Conservation (phyloP, 2,329 filamentous ascomycete species). For the Pseudogymnoascus sp. region DNA sequence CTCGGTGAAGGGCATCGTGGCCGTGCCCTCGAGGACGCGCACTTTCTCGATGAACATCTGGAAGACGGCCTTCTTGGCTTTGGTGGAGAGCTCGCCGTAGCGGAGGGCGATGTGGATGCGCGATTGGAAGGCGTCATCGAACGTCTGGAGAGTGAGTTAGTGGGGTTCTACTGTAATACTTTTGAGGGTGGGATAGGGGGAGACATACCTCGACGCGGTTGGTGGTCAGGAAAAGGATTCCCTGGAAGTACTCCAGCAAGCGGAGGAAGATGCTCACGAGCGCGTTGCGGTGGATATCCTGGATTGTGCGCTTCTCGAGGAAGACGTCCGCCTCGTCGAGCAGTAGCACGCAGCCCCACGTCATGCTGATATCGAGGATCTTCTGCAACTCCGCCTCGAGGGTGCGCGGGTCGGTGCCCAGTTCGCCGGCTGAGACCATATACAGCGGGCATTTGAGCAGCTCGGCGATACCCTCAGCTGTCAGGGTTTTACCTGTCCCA, state of each 20-base stretch:
- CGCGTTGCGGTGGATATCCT: constrained; percentile 78
- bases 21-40: constrained; percentile 53
- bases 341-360: constrained; percentile 78
- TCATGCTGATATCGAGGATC: constrained; percentile 78
- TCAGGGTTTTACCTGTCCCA: constrained; percentile 83
- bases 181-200: neutral
- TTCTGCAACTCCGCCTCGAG: constrained; percentile 74
- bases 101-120: constrained; percentile 79
- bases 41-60: constrained; percentile 75
- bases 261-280: constrained; percentile 83
- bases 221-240: constrained; percentile 82
- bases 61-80: constrained; percentile 74
- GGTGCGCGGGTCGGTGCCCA: constrained; percentile 67
- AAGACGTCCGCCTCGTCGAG: constrained; percentile 84
- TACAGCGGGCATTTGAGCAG: constrained; percentile 75
- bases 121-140: constrained; percentile 85
- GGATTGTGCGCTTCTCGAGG: constrained; percentile 73
- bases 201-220: constrained; percentile 63
- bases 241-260: constrained; percentile 84
- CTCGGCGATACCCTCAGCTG: constrained; percentile 79
- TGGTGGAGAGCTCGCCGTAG: constrained; percentile 66
- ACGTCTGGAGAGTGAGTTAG: constrained; percentile 45
- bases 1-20: constrained; percentile 55
- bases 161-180: neutral
- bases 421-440: constrained; percentile 73